Evolutionary conservation across 164 flowering plant species (phyloP).

Genomic region (Kingdonia uniflora): DNA sequence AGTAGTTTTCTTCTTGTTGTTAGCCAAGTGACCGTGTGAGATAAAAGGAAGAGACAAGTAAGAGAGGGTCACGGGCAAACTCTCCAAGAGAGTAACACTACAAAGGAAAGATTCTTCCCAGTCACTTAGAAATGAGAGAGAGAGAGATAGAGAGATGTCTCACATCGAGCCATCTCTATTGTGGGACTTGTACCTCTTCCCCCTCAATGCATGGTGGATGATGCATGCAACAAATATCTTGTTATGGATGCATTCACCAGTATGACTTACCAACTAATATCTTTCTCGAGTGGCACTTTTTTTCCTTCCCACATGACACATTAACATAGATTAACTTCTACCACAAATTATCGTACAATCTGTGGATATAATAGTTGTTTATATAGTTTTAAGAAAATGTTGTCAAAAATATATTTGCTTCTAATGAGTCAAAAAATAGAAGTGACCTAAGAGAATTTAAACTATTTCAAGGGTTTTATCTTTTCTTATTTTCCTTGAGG

Average conservation of each 20-base stretch:
- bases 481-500: too few species aligned
- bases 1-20: conserved; percentile 1
- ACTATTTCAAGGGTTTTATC: too few species aligned
- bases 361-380: too few species aligned
- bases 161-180: neutral
- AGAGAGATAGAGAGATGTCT: neutral
- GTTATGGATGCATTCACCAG: conserved; percentile 8
- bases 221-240: conserved; percentile 9
- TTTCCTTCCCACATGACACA: conserved; percentile 1
- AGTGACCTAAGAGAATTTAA: too few species aligned
- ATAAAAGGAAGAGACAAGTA: conserved; percentile 4
- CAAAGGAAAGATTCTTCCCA: conserved; percentile 12
- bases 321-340: too few species aligned
- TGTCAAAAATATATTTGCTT: too few species aligned
- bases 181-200: conserved; percentile 2
- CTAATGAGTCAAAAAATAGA: too few species aligned
- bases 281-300: conserved; percentile 6
- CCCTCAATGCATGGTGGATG: neutral
- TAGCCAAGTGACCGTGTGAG: neutral
- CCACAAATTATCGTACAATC: too few species aligned
- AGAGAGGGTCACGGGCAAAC: conserved; percentile 12
- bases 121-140: neutral
- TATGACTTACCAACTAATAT: conserved; percentile 14
- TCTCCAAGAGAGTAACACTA: neutral
- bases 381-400: too few species aligned